phyloP scores from a whole-genome alignment of 768 basidiomycete species.

The Neoboletus subvelutipes region DNA sequence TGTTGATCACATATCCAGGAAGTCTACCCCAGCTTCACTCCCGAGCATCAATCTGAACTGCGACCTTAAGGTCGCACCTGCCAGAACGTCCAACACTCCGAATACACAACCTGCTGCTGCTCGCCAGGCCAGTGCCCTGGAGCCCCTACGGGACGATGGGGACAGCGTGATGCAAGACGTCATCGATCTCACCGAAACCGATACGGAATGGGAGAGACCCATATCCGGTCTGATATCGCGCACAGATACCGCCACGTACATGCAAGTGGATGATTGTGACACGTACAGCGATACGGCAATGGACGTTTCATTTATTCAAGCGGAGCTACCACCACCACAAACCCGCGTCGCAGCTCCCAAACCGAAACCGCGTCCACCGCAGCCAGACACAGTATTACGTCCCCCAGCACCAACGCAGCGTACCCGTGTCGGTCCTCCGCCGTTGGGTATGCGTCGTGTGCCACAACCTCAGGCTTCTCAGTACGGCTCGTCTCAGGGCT shows the following conservation, averaged over 20 bases:
- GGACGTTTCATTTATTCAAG: slow-evolving; percentile 1
- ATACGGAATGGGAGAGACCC: slow-evolving; percentile 16
- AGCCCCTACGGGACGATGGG: background rate
- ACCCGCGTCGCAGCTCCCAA: background rate
- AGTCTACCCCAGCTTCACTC: slow-evolving; percentile 13
- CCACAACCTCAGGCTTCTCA: slow-evolving; percentile 22
- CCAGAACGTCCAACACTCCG: background rate
- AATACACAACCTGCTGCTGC: background rate
- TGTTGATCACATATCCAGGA: slow-evolving; percentile 2
- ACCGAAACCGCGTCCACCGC: slow-evolving; percentile 2
- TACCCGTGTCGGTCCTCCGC: slow-evolving; percentile 21
- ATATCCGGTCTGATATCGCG: background rate
- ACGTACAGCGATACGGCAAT: background rate
- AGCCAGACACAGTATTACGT: background rate
- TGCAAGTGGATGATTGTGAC: slow-evolving; percentile 18
- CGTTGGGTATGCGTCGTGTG: slow-evolving; percentile 30
- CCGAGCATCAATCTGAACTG: slow-evolving; percentile 12
- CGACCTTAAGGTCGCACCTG: slow-evolving; percentile 1
- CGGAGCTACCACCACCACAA: background rate
- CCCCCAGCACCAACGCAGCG: slow-evolving; percentile 14
- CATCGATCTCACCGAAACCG: slow-evolving; percentile 24
- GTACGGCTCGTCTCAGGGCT: slow-evolving; percentile 17
- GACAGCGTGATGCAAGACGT: slow-evolving; percentile 17
- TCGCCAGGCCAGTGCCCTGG: background rate
- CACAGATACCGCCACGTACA: slow-evolving; percentile 9